Evolutionary conservation across 192 early-diverging fungal species (phyloP).

Genomic region (Physocladia obscura): DNA sequence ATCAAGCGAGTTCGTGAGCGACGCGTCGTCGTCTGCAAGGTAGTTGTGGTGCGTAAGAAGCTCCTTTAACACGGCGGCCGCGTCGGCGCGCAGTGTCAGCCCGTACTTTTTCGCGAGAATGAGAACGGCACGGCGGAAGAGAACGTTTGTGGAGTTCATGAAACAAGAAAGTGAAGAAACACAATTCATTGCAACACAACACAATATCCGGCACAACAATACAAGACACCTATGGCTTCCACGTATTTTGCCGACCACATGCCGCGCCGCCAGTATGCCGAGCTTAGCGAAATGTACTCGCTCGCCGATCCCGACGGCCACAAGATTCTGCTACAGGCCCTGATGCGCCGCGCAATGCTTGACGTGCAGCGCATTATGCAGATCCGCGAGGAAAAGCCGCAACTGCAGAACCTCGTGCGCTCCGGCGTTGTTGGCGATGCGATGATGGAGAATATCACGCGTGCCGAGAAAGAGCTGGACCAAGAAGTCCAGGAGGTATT

Average conservation of each 20-base stretch:
- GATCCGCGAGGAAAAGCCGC: conserved; percentile 77
- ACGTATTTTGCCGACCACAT: conserved; percentile 38
- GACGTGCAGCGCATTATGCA: conserved; percentile 67
- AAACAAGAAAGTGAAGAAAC: too few species aligned
- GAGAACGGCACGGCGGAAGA: conserved; percentile 10
- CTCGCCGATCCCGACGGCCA: conserved; percentile 37
- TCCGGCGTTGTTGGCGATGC: conserved; percentile 81
- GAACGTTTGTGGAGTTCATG: not conserved
- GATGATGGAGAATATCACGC: conserved; percentile 69
- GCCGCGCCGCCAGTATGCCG: conserved; percentile 42
- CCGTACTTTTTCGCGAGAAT: conserved; percentile 78
- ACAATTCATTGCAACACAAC: too few species aligned
- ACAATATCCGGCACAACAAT: too few species aligned
- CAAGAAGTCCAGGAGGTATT: conserved; percentile 71
- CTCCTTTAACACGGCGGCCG: conserved; percentile 62
- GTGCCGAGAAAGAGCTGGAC: conserved; percentile 78
- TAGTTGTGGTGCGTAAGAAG: conserved; percentile 47
- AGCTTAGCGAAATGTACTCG: conserved; percentile 50
- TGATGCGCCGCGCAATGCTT: conserved; percentile 79
- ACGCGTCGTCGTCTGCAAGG: conserved; percentile 18
- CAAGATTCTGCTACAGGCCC: conserved; percentile 63
- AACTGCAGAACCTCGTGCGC: conserved; percentile 71
- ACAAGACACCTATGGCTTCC: too few species aligned
- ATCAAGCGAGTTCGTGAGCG: conserved; percentile 62
- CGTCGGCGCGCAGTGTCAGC: conserved; percentile 74